Evolutionary conservation across 768 basidiomycete genomes (phyloP), one percentile per base, ranked within the genome.

Genomic region (Coprinellus micaceus): DNA sequence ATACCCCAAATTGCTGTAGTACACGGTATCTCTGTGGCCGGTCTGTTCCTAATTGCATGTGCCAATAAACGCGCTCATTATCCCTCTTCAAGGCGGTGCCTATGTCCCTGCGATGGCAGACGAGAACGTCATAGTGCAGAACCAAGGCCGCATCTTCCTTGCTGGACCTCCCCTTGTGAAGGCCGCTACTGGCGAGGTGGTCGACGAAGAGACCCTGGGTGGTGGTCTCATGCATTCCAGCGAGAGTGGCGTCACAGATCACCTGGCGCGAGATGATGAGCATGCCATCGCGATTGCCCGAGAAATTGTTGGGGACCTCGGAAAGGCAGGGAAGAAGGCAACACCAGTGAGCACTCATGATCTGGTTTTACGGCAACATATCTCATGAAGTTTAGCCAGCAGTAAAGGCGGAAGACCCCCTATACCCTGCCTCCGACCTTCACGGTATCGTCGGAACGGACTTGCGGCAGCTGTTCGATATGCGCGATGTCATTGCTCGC

Each of bases 71-170:
- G 33, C 33, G 7, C 43, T 21, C 17, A 25, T 40, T 46, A 15
- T 57, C 54, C 62, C 17, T 29, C 49, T n/a, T n/a, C 17, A 44
- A 88, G 89, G 89, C 55, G 94, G 94, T 56, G 94, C 94, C 39
- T 95, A 94, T 71, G 92, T 96, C 41, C 94, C 94, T 25, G 94
- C 94, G 2, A 96, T 98, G 91, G 91, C 94, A 1, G 94, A 98
- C 66, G 91, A 94, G 71, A 94, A 92, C 60, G 81, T 93, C 63
- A 94, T 93, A 59, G 91, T 93, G 29, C 84, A 86, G 57, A 89
- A 94, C 58, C 94, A 96, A 73, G 94, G 94, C 0, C 88, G 82
- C 17, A 97, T 98, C 61, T 97, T 97, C 75, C 80, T 98, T 17
- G 94, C 94, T 13, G 94, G 94, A 0, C 95, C 95, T 11, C 94